Conservation (phyloP, 805 yeast species). For the Saccharomycopsis amapae region DNA sequence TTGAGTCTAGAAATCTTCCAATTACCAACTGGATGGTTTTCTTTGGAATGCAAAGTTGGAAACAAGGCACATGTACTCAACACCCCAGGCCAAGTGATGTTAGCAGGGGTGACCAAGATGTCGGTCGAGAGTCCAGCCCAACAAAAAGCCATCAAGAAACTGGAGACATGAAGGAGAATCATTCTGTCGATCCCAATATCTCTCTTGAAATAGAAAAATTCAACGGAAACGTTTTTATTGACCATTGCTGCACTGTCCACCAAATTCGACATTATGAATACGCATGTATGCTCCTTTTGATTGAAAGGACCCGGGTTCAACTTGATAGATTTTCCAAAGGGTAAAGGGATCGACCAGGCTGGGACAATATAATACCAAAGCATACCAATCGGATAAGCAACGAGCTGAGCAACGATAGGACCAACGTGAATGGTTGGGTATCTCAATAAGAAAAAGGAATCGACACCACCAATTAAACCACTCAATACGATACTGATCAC, state of each 20-base stretch:
- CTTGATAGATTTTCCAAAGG: slow-evolving; percentile 33
- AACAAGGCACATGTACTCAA: neutral
- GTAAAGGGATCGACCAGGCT: slow-evolving; percentile 33
- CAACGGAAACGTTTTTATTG: neutral
- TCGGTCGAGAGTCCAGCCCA: neutral
- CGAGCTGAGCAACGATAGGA: slow-evolving; percentile 38
- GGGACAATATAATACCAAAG: slow-evolving; percentile 38
- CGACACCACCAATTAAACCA: slow-evolving; percentile 45
- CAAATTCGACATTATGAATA: slow-evolving; percentile 39
- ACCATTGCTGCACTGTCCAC: neutral
- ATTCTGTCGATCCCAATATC: neutral
- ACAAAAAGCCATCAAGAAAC: neutral
- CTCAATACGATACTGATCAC: slow-evolving; percentile 37
- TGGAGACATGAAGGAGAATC: neutral
- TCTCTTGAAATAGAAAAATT: neutral
- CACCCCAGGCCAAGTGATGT: neutral
- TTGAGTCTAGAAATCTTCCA: slow-evolving; percentile 50
- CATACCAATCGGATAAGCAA: slow-evolving; percentile 39
- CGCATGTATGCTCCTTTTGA: slow-evolving; percentile 56
- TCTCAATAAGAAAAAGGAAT: slow-evolving; percentile 50
- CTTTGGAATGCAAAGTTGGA: neutral
- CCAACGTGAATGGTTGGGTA: slow-evolving; percentile 40
- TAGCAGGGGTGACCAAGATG: neutral
- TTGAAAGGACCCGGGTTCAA: slow-evolving; percentile 62
- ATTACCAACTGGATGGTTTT: slow-evolving; percentile 23